phyloP scores from a whole-genome alignment of 129 eudicot genomes.

The Chrysanthemum makinoi region DNA sequence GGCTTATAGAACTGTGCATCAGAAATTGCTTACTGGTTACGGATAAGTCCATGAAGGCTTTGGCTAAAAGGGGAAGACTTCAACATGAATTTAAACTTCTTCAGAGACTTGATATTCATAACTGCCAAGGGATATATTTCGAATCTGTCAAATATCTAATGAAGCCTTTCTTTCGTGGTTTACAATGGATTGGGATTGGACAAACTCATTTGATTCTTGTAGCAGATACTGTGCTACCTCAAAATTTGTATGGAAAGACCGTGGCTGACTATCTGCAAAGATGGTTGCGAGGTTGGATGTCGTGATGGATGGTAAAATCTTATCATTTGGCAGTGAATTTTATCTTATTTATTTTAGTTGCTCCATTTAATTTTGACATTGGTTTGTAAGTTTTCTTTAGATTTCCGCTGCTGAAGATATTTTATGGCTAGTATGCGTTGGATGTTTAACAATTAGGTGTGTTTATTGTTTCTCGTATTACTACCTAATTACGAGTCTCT shows the following conservation, averaged over 20 bases:
- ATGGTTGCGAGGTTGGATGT: conserved; percentile 74
- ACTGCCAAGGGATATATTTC: conserved; percentile 38
- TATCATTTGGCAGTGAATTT: no score
- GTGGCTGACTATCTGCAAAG: conserved; percentile 51
- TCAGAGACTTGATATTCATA: conserved; percentile 45
- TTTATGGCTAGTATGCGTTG: no score
- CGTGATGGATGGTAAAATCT: conserved; percentile 63
- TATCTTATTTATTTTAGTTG: no score
- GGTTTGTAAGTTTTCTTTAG: no score
- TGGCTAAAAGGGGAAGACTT: conserved; percentile 38
- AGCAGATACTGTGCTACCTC: conserved; percentile 9
- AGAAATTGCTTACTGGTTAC: conserved; percentile 57
- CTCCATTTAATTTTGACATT: no score
- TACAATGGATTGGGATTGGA: conserved; percentile 67
- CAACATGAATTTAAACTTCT: conserved; percentile 21
- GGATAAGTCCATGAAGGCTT: conserved; percentile 40
- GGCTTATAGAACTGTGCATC: conserved; percentile 44
- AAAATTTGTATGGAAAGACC: conserved; percentile 33
- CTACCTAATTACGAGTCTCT: no score
- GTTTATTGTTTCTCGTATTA: no score
- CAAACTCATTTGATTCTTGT: conserved; percentile 30
- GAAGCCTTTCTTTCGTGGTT: conserved; percentile 51
- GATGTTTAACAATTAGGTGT: no score
- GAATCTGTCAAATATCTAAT: conserved; percentile 28
- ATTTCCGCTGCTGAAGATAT: no score